Conservation (phyloP, 2,329 filamentous ascomycete species). For the Exophiala calicioides region DNA sequence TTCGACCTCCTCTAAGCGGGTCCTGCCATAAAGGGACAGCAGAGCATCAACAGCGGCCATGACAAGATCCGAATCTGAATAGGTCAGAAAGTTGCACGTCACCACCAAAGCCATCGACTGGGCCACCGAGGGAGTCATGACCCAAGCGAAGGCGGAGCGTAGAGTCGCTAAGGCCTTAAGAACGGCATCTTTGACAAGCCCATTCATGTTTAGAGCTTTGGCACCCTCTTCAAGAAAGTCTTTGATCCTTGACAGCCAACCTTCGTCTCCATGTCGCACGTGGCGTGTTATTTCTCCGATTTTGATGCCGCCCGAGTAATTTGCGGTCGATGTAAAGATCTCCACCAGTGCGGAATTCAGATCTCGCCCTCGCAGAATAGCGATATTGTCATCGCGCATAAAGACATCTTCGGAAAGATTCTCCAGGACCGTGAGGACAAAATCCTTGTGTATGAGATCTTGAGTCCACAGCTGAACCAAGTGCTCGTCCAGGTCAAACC, state of each 20-base stretch:
- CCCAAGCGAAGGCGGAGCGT: conserved; percentile 80
- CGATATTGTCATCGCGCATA: conserved; percentile 82
- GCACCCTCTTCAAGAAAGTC: conserved; percentile 74
- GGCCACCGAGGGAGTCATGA: conserved; percentile 77
- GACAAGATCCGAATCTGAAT: conserved; percentile 69
- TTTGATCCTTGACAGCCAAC: conserved; percentile 80
- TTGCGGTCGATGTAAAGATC: conserved; percentile 78
- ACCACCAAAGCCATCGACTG: conserved; percentile 69
- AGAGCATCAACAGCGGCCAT: conserved; percentile 79
- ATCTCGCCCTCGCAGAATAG: conserved; percentile 76
- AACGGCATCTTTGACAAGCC: conserved; percentile 63
- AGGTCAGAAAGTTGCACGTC: conserved; percentile 71
- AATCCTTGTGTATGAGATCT: conserved; percentile 69
- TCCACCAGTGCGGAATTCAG: conserved; percentile 90
- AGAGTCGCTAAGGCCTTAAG: conserved; percentile 76
- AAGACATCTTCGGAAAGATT: conserved; percentile 93
- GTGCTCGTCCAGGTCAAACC: conserved; percentile 90
- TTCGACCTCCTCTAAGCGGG: conserved; percentile 73
- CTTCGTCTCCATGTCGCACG: conserved; percentile 76
- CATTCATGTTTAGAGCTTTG: conserved; percentile 63
- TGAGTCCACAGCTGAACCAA: conserved; percentile 76
- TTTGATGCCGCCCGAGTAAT: conserved; percentile 74
- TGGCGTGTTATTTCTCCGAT: conserved; percentile 66
- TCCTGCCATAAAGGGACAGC: conserved; percentile 76
- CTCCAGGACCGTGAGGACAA: conserved; percentile 86